Percentiles rank a stretch among this genome's conserved stretches.
These are phyloP conservation scores for Trichoderma sp. DNA, from an alignment of 2,329 filamentous ascomycete species.

Conservation along the genomic window DNA sequence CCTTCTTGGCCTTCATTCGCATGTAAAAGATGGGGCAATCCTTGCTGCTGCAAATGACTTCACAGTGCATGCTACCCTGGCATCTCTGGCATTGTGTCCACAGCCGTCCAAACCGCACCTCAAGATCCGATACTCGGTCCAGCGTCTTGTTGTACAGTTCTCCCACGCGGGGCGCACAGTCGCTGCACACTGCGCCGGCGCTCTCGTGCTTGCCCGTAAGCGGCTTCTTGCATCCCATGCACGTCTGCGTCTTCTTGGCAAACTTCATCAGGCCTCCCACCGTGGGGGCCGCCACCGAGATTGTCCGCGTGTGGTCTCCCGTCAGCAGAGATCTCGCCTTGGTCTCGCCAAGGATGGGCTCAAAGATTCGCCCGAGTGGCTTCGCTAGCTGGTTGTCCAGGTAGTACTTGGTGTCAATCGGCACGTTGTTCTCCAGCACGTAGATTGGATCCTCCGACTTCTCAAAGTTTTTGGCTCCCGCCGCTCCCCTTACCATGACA, in stretches of 20 bases:
- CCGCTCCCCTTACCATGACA: constrained; percentile 90
- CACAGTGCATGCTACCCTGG: constrained; percentile 95
- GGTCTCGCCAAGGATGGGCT: constrained; percentile 92
- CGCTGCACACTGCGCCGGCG: constrained; percentile 79
- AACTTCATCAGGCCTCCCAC: constrained; percentile 98
- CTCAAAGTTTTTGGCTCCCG: constrained; percentile 92
- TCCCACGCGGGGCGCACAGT: constrained; percentile 80
- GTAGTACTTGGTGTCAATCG: constrained; percentile 98
- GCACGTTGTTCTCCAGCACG: constrained; percentile 94
- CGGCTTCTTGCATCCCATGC: constrained; percentile 99
- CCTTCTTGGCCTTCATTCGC: constrained; percentile 99
- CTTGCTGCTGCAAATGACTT: constrained; percentile 93
- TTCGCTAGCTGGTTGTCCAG: constrained; percentile 98
- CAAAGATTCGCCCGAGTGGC: constrained; percentile 90
- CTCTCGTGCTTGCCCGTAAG: constrained; percentile 75
- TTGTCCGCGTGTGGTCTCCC: constrained; percentile 91
- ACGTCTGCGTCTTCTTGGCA: constrained; percentile 94
- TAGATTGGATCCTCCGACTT: constrained; percentile 96
- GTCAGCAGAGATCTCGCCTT: constrained; percentile 82
- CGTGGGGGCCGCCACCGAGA: constrained; percentile 85
- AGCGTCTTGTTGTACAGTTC: constrained; percentile 93
- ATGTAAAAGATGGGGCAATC: constrained; percentile 99
- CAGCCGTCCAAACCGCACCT: constrained; percentile 84
- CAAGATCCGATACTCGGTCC: constrained; percentile 83
- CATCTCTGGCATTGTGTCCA: constrained; percentile 99